Evolutionary conservation across 2,329 filamentous ascomycete genomes (phyloP), one percentile per base, ranked within the genome.

Genomic region (Fusarium lyarnte): DNA sequence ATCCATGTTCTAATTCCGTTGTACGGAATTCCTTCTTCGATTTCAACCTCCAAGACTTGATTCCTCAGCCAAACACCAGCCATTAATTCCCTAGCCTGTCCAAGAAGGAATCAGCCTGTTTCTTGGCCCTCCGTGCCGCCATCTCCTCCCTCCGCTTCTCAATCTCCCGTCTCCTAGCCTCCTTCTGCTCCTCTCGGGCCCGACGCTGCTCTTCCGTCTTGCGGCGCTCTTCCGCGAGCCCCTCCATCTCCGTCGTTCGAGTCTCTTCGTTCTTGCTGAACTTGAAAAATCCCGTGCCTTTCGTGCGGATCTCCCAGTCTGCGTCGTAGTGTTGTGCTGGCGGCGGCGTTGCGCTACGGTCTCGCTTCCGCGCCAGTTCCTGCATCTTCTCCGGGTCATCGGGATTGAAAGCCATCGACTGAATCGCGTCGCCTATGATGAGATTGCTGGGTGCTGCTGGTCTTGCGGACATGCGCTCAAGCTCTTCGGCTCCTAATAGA

Each of bases 241-340:
- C 87, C 73, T 89, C 87, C 93, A 98, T 97, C 86, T 98, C 93
- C 53, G 77, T 76, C 76, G 82, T 82, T 78, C 91, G 85, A 72
- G 86, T 85, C 73, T 88, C 90, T 78, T 92, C 91, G 80, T 97
- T 92, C 73, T 88, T 89, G 65, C 92, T 94, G 79, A 99, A 98
- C 63, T 92, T 91, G 84, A 94, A 98, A 83, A 98, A 99, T 0
- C 93, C 96, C 1, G 93, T 93, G 8, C 96, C 96, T 77, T 96
- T 95, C 47, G 90, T 94, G 68, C 96, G 87, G 53, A 97, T 90
- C 86, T 99, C 96, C 68, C 87, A 88, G 68, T 89, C 88, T 3
- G 94, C 94, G 80, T 98, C 93, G 82, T 98, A 99, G 82, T 98
- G 95, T 77, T 87, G 86, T 75, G 92, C 89, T 12, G 91, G 89